A percentile compares a stretch with the other conserved stretches of the same genome.
Evolutionary conservation across 257 asterid species (phyloP).

Genomic region (Primulina tabacum): DNA sequence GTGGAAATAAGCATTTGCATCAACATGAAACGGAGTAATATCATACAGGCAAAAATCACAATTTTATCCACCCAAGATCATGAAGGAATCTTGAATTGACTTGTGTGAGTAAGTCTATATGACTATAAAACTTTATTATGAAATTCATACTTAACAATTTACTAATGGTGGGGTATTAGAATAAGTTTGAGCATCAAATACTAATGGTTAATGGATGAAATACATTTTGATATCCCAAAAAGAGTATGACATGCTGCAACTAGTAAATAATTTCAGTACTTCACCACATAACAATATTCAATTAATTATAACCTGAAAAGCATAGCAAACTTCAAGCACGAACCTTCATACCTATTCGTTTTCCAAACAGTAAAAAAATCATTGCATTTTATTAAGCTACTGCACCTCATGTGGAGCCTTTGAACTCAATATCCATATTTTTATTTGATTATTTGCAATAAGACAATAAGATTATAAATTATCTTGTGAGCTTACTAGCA

Average conservation of each 20-base stretch:
- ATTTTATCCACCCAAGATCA: background rate
- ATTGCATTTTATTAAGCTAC: constrained; percentile 8
- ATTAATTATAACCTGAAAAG: background rate
- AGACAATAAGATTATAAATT: background rate
- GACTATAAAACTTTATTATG: background rate
- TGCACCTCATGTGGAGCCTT: constrained; percentile 1
- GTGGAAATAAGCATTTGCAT: constrained; percentile 1
- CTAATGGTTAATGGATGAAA: background rate
- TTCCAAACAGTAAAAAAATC: background rate
- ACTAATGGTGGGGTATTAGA: background rate
- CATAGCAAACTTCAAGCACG: background rate
- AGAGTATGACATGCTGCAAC: background rate
- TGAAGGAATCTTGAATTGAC: background rate
- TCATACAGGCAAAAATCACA: constrained; percentile 1
- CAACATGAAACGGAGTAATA: background rate
- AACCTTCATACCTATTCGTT: too few species aligned
- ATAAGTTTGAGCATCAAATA: constrained; percentile 1
- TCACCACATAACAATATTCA: background rate
- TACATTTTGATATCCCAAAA: constrained; percentile 10
- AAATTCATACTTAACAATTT: constrained; percentile 10
- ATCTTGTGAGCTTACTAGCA: background rate
- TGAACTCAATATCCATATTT: background rate
- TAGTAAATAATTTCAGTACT: background rate
- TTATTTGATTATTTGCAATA: background rate
- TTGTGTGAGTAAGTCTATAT: background rate